phyloP scores from a whole-genome alignment of 805 yeast species.

The Wickerhamiella nectarea region DNA sequence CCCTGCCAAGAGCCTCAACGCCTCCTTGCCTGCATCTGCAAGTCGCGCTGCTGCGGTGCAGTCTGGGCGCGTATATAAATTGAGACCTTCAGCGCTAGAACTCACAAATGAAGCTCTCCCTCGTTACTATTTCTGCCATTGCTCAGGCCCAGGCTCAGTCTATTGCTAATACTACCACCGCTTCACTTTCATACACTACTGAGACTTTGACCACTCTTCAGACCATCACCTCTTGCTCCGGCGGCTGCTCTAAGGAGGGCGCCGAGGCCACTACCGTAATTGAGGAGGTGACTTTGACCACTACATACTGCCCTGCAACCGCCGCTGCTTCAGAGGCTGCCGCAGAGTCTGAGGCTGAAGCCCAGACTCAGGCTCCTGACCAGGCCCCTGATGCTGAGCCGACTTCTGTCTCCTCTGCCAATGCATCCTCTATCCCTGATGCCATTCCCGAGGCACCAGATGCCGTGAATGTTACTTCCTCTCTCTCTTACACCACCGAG shows the following conservation, averaged over 20 bases:
- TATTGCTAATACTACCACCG: not conserved
- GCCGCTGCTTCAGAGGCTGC: not conserved
- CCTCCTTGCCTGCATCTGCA: too few species aligned
- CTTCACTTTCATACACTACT: not conserved
- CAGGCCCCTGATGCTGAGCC: not conserved
- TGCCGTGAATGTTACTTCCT: not conserved
- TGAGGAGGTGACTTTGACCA: not conserved
- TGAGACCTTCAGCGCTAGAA: not conserved
- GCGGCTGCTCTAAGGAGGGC: not conserved
- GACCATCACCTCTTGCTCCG: slow-evolving; percentile 1
- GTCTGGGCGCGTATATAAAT: too few species aligned
- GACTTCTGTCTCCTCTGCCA: not conserved
- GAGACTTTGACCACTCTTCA: slow-evolving; percentile 1
- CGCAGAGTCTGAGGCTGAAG: not conserved
- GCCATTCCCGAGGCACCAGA: too few species aligned
- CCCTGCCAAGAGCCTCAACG: too few species aligned
- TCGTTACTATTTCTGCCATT: not conserved
- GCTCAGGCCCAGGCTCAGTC: not conserved
- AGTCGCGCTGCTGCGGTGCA: too few species aligned
- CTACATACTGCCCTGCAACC: not conserved
- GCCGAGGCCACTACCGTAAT: not conserved
- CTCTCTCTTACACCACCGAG: not conserved
- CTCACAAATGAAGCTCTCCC: not conserved
- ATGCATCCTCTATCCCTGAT: not conserved
- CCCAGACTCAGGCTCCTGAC: not conserved